Evolutionary conservation across 2,329 filamentous ascomycete species (phyloP), one percentile per base, ranked within the genome.

Genomic region (Colletotrichum tanaceti): DNA sequence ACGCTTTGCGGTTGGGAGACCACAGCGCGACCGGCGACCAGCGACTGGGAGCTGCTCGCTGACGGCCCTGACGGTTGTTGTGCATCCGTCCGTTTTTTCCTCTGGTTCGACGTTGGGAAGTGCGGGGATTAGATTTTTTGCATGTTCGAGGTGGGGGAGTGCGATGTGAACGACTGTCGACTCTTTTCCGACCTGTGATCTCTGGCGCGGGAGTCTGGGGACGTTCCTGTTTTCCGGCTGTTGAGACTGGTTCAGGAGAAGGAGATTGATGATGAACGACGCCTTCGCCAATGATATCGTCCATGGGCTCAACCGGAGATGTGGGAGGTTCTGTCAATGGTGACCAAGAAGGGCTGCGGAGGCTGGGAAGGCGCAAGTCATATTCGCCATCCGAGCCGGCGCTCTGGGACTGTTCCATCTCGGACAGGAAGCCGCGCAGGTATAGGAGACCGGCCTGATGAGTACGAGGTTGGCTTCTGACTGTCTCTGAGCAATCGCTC

Each of bases 21-120:
- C 64, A 66, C 18, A 58, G 50, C 14, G n/a, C 4, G 11, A 66
- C 32, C 5, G 64, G 58, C 5, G 50, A 44, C 64, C 64, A 66
- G 4, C 64, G 43, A 10, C 35, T 39, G 2, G 60, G 10, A 38
- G 44, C 28, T 50, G 11, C 20, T 32, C 22, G 4, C 14, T 22
- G 61, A 16, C 35, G 35, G 14, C 4, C 16, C 2, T 53, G 38
- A 18, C 35, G 35, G 20, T 16, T 24, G 20, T 16, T 24, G 18
- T 16, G 10, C 14, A 7, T 22, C 28, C 18, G 28, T 6, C 41
- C 43, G 20, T 35, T 16, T n/a, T 32, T n/a, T 6, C 13, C 4
- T 7, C 39, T 58, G 20, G 22, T 22, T 32, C 22, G 20, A 16
- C 4, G 11, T 28, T n/a, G 14, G 44, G 58, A 18, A 9, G 20